A percentile compares a stretch with the other conserved stretches of the same genome.
phyloP scores from a whole-genome alignment of 2,329 filamentous ascomycete species.

The Leptographium lundbergii region DNA sequence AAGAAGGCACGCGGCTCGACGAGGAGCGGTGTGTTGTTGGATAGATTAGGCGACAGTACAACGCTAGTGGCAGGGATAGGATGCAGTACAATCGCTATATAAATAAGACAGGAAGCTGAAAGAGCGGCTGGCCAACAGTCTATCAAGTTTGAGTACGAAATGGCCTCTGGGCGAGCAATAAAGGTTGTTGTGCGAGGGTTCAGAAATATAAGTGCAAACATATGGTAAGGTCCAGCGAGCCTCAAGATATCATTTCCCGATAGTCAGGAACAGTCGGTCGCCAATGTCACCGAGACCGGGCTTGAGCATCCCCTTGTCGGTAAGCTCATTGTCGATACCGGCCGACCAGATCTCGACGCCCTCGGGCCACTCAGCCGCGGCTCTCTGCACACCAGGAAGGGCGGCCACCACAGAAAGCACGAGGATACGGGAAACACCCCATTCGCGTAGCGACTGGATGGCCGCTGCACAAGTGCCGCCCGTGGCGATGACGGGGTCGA shows the following conservation, averaged over 20 bases:
- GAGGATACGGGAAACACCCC: conserved; percentile 75
- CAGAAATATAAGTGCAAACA: too few species aligned
- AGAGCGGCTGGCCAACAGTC: not conserved
- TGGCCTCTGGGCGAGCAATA: too few species aligned
- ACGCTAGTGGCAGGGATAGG: not conserved
- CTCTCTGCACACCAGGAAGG: conserved; percentile 53
- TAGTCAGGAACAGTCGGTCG: conserved; percentile 76
- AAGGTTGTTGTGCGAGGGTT: too few species aligned
- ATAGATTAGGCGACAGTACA: conserved; percentile 1
- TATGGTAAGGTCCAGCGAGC: not conserved
- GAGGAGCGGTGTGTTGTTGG: conserved; percentile 49
- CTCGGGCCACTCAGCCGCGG: conserved; percentile 66
- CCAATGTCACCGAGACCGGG: conserved; percentile 85
- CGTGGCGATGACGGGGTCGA: conserved; percentile 90
- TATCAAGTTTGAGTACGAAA: too few species aligned
- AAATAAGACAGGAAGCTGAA: not conserved
- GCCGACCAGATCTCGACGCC: conserved; percentile 72
- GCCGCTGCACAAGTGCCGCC: conserved; percentile 82
- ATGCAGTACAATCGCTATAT: not conserved
- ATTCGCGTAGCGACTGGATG: conserved; percentile 78
- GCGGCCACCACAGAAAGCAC: conserved; percentile 67
- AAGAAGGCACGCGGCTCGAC: conserved; percentile 63
- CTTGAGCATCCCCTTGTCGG: conserved; percentile 76
- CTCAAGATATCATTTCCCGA: conserved; percentile 54
- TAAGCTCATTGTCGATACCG: conserved; percentile 61